A percentile compares a stretch with the other conserved stretches of the same genome.
Evolutionary conservation across 345 rosid species (phyloP).

Genomic region (Populus euphratica): DNA sequence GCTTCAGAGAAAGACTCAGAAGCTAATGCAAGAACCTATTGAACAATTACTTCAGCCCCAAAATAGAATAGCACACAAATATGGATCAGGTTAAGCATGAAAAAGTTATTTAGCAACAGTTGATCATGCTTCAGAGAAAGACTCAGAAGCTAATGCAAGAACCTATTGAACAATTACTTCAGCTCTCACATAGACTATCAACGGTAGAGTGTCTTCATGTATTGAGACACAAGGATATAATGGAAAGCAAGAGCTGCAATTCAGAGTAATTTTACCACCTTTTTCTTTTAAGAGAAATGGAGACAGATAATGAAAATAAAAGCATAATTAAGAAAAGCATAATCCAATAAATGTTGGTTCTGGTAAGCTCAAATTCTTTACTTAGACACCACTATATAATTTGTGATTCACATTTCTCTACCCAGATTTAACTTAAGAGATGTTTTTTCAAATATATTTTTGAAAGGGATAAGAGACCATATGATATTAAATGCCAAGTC

Average conservation of each 20-base stretch:
- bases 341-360: background rate
- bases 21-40: background rate
- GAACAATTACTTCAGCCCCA: background rate
- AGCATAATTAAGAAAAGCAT: background rate
- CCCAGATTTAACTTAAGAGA: background rate
- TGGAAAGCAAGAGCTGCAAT: background rate
- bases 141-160: background rate
- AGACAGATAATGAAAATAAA: constrained; percentile 1
- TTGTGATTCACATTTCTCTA: background rate
- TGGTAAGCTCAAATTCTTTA: background rate
- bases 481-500: background rate
- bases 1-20: background rate
- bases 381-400: background rate
- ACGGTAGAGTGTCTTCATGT: background rate
- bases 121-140: background rate
- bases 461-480: background rate
- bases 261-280: background rate
- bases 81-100: background rate
- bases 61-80: background rate
- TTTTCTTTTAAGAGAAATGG: background rate
- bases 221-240: background rate
- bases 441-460: background rate
- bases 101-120: background rate
- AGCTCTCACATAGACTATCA: background rate
- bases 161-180: background rate